Evolutionary conservation across 2,329 filamentous ascomycete species (phyloP).

Genomic region (Hypoxylon sp.): DNA sequence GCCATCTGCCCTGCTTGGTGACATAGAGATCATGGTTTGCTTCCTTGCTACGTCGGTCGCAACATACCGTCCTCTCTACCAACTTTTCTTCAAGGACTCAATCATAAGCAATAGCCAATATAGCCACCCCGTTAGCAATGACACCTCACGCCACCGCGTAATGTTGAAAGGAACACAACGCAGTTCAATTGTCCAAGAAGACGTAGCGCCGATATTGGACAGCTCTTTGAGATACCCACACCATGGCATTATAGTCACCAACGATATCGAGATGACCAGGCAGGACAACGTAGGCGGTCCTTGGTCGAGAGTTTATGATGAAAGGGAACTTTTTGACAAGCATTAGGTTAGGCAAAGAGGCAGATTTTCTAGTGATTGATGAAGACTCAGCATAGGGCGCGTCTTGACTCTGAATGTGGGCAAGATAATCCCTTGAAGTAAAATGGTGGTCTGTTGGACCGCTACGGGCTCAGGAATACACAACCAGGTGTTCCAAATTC

Average conservation of each 20-base stretch:
- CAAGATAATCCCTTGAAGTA: too few species aligned
- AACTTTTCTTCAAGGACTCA: neutral
- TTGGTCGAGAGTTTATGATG: neutral
- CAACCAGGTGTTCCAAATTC: too few species aligned
- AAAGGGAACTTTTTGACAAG: neutral
- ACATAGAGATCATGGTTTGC: neutral
- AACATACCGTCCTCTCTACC: constrained; percentile 2
- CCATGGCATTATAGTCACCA: neutral
- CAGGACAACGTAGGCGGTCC: neutral
- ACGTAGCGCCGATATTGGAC: neutral
- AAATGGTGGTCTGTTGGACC: too few species aligned
- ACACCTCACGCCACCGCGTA: too few species aligned
- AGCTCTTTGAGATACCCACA: neutral
- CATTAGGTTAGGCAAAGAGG: neutral
- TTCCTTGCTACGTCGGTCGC: constrained; percentile 3
- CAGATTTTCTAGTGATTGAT: too few species aligned
- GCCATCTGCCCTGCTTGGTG: neutral
- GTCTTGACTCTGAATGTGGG: too few species aligned
- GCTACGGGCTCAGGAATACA: too few species aligned
- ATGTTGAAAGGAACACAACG: neutral
- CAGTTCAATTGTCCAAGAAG: neutral
- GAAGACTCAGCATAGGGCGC: too few species aligned
- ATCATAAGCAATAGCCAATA: neutral
- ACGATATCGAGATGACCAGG: neutral
- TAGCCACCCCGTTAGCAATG: neutral